Base-by-base conservation (phyloP, 2,329 filamentous ascomycete genomes). In the Pseudocercospora musae region DNA sequence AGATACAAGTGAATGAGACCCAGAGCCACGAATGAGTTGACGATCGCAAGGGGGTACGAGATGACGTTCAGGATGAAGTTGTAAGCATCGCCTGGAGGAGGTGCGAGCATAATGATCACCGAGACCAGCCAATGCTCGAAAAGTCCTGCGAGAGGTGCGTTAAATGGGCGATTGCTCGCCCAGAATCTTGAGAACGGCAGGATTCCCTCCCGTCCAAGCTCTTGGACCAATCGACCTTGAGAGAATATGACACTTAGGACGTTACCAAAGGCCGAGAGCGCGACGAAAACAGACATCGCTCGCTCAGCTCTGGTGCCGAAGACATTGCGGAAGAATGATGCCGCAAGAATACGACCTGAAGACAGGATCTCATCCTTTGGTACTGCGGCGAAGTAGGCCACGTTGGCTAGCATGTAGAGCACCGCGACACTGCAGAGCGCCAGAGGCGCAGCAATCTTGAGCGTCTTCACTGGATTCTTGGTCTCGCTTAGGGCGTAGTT, bases 31-130 rank as follows among this genome's bases (percentile, higher is more conserved):
- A 83, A 82, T 52, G 78, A 74, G 68, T 84, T 83, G 72, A 84
- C 77, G 46, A 83, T 77, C n/a, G 86, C 82, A 11, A 87, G 79
- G 0, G 86, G 86, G 69, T 89, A 89, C 0, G 84, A 85, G 70
- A 88, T 88, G 58, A 88, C 80, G 74, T 71, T 59, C 59, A 70
- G 53, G 46, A 70, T 69, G 69, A 87, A 88, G 76, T 86, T 87
- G 75, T 87, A 89, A 0, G 86, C 86, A 73, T 88, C 86, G 37
- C 86, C 87, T 1, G 87, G 85, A 2, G 87, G 87, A 37, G 87
- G 86, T 0, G 85, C 87, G 1, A 89, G 77, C 74, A 90, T 87
- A 70, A 88, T 86, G 60, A 89, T 82, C 52, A 87, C 81, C 0
- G 82, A 87, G 11, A 87, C 84, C 31, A 70, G 48, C 48, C 68